A percentile compares a stretch with the other conserved stretches of the same genome.
Evolutionary conservation across 2,329 filamentous ascomycete genomes (phyloP).

Genomic region (Beauveria medogensis): DNA sequence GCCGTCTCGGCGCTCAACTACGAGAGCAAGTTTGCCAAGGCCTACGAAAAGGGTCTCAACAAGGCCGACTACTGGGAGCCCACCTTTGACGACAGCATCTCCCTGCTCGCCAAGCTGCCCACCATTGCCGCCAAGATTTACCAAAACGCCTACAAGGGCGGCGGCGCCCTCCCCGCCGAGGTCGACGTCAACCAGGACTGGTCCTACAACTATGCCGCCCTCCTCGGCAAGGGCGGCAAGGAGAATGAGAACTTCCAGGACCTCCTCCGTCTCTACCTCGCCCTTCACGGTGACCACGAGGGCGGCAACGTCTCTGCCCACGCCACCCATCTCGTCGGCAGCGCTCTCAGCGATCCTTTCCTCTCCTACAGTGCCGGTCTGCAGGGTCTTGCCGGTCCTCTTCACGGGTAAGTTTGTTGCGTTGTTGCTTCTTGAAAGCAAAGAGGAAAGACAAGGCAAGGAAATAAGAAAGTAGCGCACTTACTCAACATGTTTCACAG

Average conservation of each 20-base stretch:
- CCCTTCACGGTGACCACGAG: constrained; percentile 96
- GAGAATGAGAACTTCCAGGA: constrained; percentile 94
- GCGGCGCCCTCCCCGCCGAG: constrained; percentile 63
- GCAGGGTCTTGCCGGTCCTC: constrained; percentile 86
- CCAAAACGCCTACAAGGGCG: constrained; percentile 76
- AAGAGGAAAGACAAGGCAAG: not conserved
- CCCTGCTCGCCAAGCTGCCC: constrained; percentile 88
- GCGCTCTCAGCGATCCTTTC: constrained; percentile 89
- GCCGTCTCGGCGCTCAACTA: constrained; percentile 94
- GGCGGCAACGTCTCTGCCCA: constrained; percentile 97
- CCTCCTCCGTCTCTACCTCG: constrained; percentile 84
- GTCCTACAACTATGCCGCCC: constrained; percentile 97
- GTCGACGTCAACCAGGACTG: constrained; percentile 85
- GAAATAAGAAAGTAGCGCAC: not conserved
- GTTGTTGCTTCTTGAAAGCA: not conserved
- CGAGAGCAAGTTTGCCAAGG: constrained; percentile 86
- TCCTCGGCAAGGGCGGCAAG: constrained; percentile 83
- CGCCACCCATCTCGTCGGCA: constrained; percentile 88
- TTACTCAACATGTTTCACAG: constrained; percentile 25
- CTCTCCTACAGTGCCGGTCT: constrained; percentile 93
- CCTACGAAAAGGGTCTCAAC: constrained; percentile 81
- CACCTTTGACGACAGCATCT: constrained; percentile 92
- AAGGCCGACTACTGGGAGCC: constrained; percentile 99
- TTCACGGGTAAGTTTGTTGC: constrained; percentile 38
- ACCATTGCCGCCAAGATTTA: constrained; percentile 97